Base-by-base conservation (phyloP, 202 grass and related monocot genomes). In the Cymbopogon flexuosus region DNA sequence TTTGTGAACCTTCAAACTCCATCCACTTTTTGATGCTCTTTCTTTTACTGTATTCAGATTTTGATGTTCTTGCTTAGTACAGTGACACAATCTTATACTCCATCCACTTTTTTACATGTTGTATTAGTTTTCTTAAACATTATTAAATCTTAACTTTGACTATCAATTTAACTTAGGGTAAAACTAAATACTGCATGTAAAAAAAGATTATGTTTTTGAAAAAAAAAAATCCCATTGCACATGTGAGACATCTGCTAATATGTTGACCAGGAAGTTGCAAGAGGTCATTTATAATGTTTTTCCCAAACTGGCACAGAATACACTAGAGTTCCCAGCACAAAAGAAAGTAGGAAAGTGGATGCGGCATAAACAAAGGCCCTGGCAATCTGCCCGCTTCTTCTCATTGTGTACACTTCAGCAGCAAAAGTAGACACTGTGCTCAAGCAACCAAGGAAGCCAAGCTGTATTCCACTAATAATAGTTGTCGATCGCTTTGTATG, bases 391-490 rank as follows among this genome's bases (percentile, higher is more conserved):
- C 88, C 78, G 21, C 88, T 91, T 82, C 87, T 83, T 87, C 90
- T 86, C 92, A 98, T 93, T 27, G 80, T 88, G 62, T 93, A 94
- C 49, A 98, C 71, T 91, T 98, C 95, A 68, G 95, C 92, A 66
- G 83, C 88, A 75, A 98, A 94, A 81, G 95, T 97, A 45, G 95
- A 97, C n/a, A 97, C 92, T 18, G 90, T 97, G 79, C 95, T 97
- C 84, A 97, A 58, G 69, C 95, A 98, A 43, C 95, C 92, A 16
- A 93, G 90, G 73, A 94, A 93, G 24, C 95, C 92, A 1, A 98
- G 62, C 41, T 94, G 81, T 73, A 91, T 62, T 3, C 84, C 86
- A 76, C 82, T 89, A 81, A 89, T 59, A 83, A 91, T 70, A 64
- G 27, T 30, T 30, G 76, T 11, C 0, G 78, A 73, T 69, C 29